Base-by-base conservation (phyloP, 257 asterid genomes). In the Jaltomata sinuosa region DNA sequence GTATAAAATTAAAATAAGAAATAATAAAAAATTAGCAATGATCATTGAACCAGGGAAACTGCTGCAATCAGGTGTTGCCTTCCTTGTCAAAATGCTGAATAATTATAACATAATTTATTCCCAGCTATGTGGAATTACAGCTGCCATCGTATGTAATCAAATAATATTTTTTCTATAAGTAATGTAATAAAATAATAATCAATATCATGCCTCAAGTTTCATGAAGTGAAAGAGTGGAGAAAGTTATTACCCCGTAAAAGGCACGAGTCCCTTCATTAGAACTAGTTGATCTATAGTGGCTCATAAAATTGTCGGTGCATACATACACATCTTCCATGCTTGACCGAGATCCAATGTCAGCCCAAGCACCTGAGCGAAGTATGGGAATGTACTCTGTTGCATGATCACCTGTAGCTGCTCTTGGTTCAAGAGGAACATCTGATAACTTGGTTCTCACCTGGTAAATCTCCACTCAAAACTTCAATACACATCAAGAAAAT, bases 321-420 rank as follows among this genome's bases (percentile, higher is more conserved):
- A 93, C 90, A 84, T 86, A 91, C 36, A 85, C 97, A 84, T 96
- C 98, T 89, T 96, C 99, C 99, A 96, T 96, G 87, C 86, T 84
- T 40, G 97, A 80, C 83, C 98, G 99, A 81, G 89, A 88, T 79
- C 98, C 99, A 50, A 93, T 89, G 86, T 94, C 99, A 9, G 97
- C 85, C 95, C 98, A 94, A 8, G 93, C 97, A 16, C 99, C 99
- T 11, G 98, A 94, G 61, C 99, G 98, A 77, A 94, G 94, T 72
- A 86, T 81, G 31, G 99, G 98, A 21, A 87, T 53, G 77, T 81
- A 92, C 80, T 88, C 89, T 49, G 84, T 52, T 82, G 57, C 91
- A 87, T 83, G 22, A 84, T 81, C 93, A 86, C 86, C 92, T 83
- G 84, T 83, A 62, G 61, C 81, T 87, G 90, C 79, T 84, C 87